These are phyloP conservation scores for Phlyctochytrium bullatum DNA, from an alignment of 192 early-diverging fungal genomes.

Conservation along the genomic window DNA sequence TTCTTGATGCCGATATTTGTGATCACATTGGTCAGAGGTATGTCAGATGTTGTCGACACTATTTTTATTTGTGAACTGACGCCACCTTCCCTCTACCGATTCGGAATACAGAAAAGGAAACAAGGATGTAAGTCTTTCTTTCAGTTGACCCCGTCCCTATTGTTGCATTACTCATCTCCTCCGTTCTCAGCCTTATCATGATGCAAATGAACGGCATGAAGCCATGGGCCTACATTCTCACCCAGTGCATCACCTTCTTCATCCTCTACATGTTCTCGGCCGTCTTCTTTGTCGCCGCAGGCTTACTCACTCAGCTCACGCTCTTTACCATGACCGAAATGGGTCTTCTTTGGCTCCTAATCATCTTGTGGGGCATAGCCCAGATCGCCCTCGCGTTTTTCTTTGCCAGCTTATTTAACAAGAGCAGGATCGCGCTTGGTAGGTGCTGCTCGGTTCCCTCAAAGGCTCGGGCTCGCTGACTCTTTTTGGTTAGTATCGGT, in stretches of 20 bases:
- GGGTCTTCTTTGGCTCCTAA: constrained; percentile 52
- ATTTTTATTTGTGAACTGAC: no score
- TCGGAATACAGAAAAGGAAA: constrained; percentile 69
- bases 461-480: neutral
- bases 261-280: constrained; percentile 21
- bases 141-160: no score
- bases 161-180: constrained; percentile 58
- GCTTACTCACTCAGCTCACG: constrained; percentile 50
- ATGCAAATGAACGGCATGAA: constrained; percentile 72
- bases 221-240: constrained; percentile 3
- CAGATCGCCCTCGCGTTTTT: constrained; percentile 69
- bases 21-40: constrained; percentile 61
- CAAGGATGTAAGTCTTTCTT: constrained; percentile 41
- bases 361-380: constrained; percentile 57
- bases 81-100: constrained; percentile 46
- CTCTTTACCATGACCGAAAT: constrained; percentile 59
- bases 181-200: constrained; percentile 43
- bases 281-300: constrained; percentile 60
- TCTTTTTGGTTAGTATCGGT: constrained; percentile 41
- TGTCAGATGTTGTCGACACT: no score
- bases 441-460: neutral
- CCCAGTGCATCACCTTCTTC: constrained; percentile 22
- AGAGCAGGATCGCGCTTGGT: constrained; percentile 55
- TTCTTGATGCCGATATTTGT: constrained; percentile 73
- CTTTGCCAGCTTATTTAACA: constrained; percentile 58